These are phyloP conservation scores for Eimeria falciformis DNA, from an alignment of 169 alveolate genomes.

Conservation along the genomic window DNA sequence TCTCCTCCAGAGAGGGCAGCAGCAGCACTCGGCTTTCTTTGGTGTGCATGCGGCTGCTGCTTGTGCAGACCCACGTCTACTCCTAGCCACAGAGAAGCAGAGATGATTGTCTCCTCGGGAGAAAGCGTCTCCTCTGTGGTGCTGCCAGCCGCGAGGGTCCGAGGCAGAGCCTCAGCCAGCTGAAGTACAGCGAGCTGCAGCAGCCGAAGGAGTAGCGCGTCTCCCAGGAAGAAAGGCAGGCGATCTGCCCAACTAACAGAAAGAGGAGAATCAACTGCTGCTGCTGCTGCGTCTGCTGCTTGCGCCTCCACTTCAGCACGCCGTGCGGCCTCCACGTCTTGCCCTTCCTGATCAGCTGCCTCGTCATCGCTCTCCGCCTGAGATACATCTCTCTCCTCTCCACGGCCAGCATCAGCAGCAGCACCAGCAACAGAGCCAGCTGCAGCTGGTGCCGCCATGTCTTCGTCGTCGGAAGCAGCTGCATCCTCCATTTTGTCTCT, in stretches of 20 bases:
- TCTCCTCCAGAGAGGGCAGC: not conserved
- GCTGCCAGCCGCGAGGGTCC: not conserved
- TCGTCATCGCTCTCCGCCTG: slow-evolving; percentile 15
- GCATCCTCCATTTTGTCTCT: not conserved
- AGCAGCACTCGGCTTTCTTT: not conserved
- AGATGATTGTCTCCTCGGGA: slow-evolving; percentile 4
- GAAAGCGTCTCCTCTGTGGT: slow-evolving; percentile 6
- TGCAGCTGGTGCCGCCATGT: not conserved
- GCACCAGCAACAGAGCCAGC: not conserved
- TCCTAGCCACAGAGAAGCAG: slow-evolving; percentile 45
- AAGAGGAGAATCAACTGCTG: not conserved
- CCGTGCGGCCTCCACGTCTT: not conserved
- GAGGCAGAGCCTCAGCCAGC: slow-evolving; percentile 39
- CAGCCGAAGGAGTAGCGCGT: slow-evolving; percentile 63
- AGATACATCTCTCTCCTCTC: not conserved
- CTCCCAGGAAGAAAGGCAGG: slow-evolving; percentile 64
- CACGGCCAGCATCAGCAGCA: slow-evolving; percentile 39
- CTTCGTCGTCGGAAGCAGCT: not conserved
- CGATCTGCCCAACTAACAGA: not conserved
- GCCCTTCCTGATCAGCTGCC: not conserved
- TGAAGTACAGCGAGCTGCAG: slow-evolving; percentile 70
- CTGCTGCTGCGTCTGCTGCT: slow-evolving; percentile 59
- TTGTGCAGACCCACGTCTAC: not conserved
- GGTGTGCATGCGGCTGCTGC: slow-evolving; percentile 6
- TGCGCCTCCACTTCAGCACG: slow-evolving; percentile 3